phyloP scores from a whole-genome alignment of 371 early-diverging fungal genomes.

The Mucor lusitanicus region DNA sequence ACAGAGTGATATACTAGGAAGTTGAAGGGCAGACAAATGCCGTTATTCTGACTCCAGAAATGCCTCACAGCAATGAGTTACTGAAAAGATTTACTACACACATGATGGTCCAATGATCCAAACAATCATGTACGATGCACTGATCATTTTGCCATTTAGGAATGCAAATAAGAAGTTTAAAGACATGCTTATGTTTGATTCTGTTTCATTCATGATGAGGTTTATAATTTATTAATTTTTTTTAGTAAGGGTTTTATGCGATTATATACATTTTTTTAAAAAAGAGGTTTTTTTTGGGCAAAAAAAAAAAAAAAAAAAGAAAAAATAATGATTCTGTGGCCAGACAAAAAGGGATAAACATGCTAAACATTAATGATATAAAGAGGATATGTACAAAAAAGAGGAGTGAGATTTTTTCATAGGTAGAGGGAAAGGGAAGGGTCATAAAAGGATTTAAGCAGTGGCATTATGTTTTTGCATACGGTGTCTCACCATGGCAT shows the following conservation, averaged over 20 bases:
- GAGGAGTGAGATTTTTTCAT: not conserved
- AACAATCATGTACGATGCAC: too few relatives aligned
- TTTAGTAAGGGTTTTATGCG: not conserved
- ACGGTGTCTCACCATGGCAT: slow-evolving; percentile 63
- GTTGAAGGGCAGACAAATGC: too few relatives aligned
- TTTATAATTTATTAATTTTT: not conserved
- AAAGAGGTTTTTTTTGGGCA: not conserved
- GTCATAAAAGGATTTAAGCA: not conserved
- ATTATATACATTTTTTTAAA: not conserved
- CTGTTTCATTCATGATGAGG: too few relatives aligned
- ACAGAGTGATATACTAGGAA: too few relatives aligned
- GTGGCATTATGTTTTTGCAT: slow-evolving; percentile 31
- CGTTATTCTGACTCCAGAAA: too few relatives aligned
- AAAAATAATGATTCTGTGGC: not conserved
- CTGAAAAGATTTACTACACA: too few relatives aligned
- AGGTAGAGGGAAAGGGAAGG: not conserved
- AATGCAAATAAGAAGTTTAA: not conserved
- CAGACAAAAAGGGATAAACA: not conserved
- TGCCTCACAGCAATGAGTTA: too few relatives aligned
- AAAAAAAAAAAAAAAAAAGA: slow-evolving; percentile 2
- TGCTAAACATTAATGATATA: not conserved
- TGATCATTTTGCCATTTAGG: not conserved
- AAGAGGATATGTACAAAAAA: not conserved
- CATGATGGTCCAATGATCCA: too few relatives aligned
- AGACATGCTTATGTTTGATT: not conserved